Evolutionary conservation across 2,329 filamentous ascomycete genomes (phyloP).

Genomic region (Diaporthe ilicicola): DNA sequence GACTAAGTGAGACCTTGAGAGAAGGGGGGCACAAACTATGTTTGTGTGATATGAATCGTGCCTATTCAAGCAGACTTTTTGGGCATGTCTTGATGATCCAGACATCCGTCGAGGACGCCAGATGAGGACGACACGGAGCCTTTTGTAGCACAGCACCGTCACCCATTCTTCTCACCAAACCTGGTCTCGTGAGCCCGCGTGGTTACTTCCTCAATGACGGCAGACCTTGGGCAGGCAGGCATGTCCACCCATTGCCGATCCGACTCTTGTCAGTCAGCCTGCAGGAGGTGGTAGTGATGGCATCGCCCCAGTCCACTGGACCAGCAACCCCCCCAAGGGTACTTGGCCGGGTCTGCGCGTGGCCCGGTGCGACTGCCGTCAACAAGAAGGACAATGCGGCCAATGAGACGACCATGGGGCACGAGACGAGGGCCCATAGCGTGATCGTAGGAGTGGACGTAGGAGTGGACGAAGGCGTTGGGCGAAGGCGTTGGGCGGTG

Average conservation of each 20-base stretch:
- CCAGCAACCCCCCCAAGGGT: slow-evolving; percentile 13
- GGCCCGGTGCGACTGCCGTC: slow-evolving; percentile 22
- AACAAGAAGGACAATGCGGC: slow-evolving; percentile 5
- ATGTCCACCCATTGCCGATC: slow-evolving; percentile 18
- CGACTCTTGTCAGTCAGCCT: slow-evolving; percentile 13
- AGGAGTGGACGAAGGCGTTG: no score
- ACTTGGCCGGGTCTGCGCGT: slow-evolving; percentile 22
- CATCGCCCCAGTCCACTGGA: slow-evolving; percentile 4
- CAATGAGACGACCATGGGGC: slow-evolving; percentile 9
- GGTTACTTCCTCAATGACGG: slow-evolving; percentile 27
- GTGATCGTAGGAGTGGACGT: slow-evolving; percentile 14
- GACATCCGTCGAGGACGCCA: slow-evolving; percentile 7
- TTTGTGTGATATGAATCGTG: slow-evolving; percentile 6
- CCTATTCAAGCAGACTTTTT: not conserved
- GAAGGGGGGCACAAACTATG: slow-evolving; percentile 1
- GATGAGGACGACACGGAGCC: slow-evolving; percentile 15
- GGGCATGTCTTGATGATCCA: not conserved
- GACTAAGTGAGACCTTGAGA: not conserved
- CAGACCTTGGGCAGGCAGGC: slow-evolving; percentile 14
- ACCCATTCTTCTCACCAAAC: not conserved
- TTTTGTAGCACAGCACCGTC: slow-evolving; percentile 24
- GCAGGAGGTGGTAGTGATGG: slow-evolving; percentile 17
- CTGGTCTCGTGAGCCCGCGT: slow-evolving; percentile 29
- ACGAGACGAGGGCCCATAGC: not conserved
- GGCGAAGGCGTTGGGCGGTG: no score